A percentile compares a stretch with the other conserved stretches of the same genome.
Evolutionary conservation across 441 rosid species (phyloP).

Genomic region (Aquilaria agallochum): DNA sequence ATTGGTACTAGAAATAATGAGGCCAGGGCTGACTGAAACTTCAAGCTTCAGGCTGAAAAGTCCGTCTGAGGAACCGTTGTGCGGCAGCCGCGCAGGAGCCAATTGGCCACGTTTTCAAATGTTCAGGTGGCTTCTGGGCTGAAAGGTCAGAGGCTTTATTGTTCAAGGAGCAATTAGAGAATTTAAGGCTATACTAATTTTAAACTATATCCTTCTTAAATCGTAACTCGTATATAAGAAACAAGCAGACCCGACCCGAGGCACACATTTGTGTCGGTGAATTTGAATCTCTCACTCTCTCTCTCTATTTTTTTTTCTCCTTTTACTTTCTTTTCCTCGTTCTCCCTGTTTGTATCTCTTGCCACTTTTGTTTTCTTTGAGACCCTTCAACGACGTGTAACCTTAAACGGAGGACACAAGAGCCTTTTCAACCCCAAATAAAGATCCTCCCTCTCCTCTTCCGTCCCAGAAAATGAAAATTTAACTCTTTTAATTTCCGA

Average conservation of each 20-base stretch:
- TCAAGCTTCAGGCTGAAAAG: no score
- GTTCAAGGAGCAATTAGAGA: no score
- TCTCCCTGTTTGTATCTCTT: not conserved
- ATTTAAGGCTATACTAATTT: no score
- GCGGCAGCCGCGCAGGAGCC: no score
- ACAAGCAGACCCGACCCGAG: conserved; percentile 4
- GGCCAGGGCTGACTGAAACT: no score
- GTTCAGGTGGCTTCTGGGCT: no score
- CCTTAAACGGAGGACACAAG: conserved; percentile 32
- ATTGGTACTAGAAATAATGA: no score
- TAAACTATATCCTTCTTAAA: no score
- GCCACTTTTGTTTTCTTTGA: not conserved
- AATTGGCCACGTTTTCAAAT: no score
- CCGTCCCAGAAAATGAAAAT: not conserved
- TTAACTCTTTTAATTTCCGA: not conserved
- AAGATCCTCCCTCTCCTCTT: conserved; percentile 4
- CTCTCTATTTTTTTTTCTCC: not conserved
- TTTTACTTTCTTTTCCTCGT: not conserved
- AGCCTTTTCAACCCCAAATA: not conserved
- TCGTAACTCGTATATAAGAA: conserved; percentile 1
- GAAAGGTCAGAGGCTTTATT: no score
- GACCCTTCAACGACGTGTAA: conserved; percentile 25
- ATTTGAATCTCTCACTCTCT: conserved; percentile 21
- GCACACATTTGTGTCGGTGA: conserved; percentile 44
- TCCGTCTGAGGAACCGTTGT: no score